Conservation (phyloP, 2,329 filamentous ascomycete genomes). For the Exophiala oligosperma region DNA sequence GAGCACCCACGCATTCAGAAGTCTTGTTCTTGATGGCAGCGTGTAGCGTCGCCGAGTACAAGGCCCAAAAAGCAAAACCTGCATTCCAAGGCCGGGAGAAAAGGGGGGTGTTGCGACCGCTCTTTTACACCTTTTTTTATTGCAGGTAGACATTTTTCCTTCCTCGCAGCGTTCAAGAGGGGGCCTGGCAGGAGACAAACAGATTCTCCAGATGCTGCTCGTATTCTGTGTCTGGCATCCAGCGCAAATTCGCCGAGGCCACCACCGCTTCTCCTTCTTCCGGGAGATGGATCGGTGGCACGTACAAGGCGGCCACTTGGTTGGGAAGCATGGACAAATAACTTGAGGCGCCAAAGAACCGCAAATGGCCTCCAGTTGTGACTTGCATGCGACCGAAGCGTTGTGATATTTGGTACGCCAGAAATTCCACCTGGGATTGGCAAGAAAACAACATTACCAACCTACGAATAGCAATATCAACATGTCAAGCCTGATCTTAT, state of each 20-base stretch:
- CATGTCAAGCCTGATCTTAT: not conserved
- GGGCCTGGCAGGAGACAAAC: conserved; percentile 52
- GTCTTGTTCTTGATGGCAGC: conserved; percentile 1
- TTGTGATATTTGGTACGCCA: not conserved
- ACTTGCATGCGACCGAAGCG: conserved; percentile 4
- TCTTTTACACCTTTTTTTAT: conserved; percentile 2
- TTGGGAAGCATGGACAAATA: conserved; percentile 7
- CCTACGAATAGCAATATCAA: too few species aligned
- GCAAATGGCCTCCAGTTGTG: conserved; percentile 18
- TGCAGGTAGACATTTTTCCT: conserved; percentile 39
- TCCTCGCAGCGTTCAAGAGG: conserved; percentile 47
- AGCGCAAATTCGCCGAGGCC: conserved; percentile 43
- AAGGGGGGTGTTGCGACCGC: conserved; percentile 38
- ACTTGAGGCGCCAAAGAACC: conserved; percentile 33
- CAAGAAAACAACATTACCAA: too few species aligned
- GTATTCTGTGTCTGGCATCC: conserved; percentile 41
- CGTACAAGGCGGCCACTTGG: not conserved
- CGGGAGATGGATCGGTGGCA: not conserved
- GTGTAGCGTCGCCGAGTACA: not conserved
- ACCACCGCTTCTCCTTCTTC: conserved; percentile 42
- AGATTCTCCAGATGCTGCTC: conserved; percentile 47
- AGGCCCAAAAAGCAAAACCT: conserved; percentile 26
- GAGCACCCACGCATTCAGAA: conserved; percentile 31
- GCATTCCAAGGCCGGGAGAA: conserved; percentile 45
- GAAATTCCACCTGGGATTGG: too few species aligned